A percentile compares a stretch with the other conserved stretches of the same genome.
These are phyloP conservation scores for Lepidium sativum DNA, from an alignment of 345 rosid species.

Conservation along the genomic window DNA sequence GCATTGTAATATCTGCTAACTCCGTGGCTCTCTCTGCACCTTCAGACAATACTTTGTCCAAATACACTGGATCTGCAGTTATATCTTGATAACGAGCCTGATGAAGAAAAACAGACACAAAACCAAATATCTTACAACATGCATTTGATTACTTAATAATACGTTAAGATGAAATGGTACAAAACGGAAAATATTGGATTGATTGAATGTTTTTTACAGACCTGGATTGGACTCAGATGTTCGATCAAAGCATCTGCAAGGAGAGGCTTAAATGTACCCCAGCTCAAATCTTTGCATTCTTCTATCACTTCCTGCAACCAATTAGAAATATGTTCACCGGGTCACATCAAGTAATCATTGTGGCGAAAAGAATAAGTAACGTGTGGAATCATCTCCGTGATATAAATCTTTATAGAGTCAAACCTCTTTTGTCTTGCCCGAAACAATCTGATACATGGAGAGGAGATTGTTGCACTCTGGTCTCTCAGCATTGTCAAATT, in stretches of 20 bases:
- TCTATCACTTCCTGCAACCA: constrained; percentile 56
- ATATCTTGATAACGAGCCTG: constrained; percentile 68
- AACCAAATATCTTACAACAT: constrained; percentile 3
- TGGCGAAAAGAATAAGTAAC: not conserved
- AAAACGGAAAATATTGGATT: not conserved
- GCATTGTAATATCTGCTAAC: constrained; percentile 54
- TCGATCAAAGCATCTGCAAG: constrained; percentile 69
- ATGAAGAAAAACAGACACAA: not conserved
- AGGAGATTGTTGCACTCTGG: constrained; percentile 95
- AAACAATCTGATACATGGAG: constrained; percentile 70
- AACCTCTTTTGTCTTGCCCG: constrained; percentile 85
- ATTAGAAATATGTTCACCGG: not conserved
- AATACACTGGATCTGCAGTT: constrained; percentile 51
- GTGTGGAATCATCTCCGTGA: not conserved
- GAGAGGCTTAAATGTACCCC: constrained; percentile 73
- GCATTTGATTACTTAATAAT: not conserved
- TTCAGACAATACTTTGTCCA: constrained; percentile 52
- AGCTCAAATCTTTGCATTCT: constrained; percentile 75
- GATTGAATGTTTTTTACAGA: constrained; percentile 7
- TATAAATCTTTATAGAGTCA: not conserved
- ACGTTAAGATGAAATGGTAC: not conserved
- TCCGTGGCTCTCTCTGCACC: constrained; percentile 59
- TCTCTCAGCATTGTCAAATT: constrained; percentile 86
- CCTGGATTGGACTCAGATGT: constrained; percentile 91
- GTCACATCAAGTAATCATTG: not conserved